Evolutionary conservation across 2,329 filamentous ascomycete species (phyloP), one percentile per base, ranked within the genome.

Genomic region (Plenodomus biglobosus): DNA sequence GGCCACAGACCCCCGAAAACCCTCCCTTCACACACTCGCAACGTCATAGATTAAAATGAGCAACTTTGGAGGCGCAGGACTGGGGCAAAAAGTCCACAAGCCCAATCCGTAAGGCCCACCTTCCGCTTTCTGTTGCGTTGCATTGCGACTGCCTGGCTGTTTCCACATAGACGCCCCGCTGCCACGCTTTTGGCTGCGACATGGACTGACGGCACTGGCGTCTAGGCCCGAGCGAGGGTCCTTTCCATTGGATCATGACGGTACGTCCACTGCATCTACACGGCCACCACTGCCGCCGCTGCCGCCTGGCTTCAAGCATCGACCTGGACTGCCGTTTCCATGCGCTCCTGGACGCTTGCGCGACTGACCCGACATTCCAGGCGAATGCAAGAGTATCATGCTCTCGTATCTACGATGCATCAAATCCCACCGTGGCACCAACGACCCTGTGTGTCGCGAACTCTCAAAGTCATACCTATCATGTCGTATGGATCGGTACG

Each of bases 171-270:
- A 18, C 8, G 18, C 35, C 16, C 16, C 13, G 27, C 27, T 32
- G 27, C 27, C 11, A 32, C 27, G 27, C 27, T 24, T 24, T 11
- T 24, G 6, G 22, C 22, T 32, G 27, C 27, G 7, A 37, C 35
- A 18, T 37, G 8, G 16, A 20, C 18, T 37, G 35, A 30, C 42
- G 41, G 38, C 36, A 40, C 40, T 36, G 40, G 42, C 40, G 46
- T 40, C 34, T 42, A 94, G 90, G 48, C 92, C 92, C 4, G 88
- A 96, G 71, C 85, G 92, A 63, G 92, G 92, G 46, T 95, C 90
- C 64, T 97, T 97, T 68, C 92, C 92, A n/a, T 84, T 97, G 46
- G 92, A 97, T 73, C 92, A 96, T 65, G 91, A 96, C 72, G 90
- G 84, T 85, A 75, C 41, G 66, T 50, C 44, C 32, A 41, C 46